A percentile compares a stretch with the other conserved stretches of the same genome.
Conservation (phyloP, 805 yeast genomes). For the Yamadazyma tumulicola region DNA sequence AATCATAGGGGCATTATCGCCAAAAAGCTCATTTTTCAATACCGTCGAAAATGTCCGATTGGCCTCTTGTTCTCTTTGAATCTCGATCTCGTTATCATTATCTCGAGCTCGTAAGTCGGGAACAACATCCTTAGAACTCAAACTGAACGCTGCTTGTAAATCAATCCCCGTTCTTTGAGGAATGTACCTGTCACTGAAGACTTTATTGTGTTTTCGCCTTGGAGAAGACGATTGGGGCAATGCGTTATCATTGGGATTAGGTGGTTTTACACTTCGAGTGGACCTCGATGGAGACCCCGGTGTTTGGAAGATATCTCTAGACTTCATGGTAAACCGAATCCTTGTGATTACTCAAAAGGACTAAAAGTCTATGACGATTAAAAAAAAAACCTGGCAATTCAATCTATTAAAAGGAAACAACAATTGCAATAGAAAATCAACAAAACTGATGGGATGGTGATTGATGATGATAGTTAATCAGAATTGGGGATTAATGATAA, state of each 20-base stretch:
- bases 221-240: slow-evolving; percentile 41
- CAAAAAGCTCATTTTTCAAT: slow-evolving; percentile 85
- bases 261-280: slow-evolving; percentile 36
- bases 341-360: too few species aligned
- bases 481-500: too few species aligned
- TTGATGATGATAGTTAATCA: too few species aligned
- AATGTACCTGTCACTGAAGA: slow-evolving; percentile 80
- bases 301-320: slow-evolving; percentile 27
- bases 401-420: too few species aligned
- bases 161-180: slow-evolving; percentile 87
- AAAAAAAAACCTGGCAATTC: too few species aligned
- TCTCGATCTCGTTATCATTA: slow-evolving; percentile 59
- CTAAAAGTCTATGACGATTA: too few species aligned
- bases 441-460: too few species aligned
- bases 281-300: slow-evolving; percentile 43
- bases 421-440: too few species aligned
- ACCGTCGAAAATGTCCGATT: slow-evolving; percentile 83
- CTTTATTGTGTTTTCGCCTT: slow-evolving; percentile 43
- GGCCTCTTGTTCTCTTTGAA: slow-evolving; percentile 74
- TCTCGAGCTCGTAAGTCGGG: slow-evolving; percentile 29
- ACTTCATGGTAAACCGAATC: too few species aligned
- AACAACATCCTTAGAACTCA: slow-evolving; percentile 43
- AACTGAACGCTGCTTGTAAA: slow-evolving; percentile 77
- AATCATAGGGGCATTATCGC: slow-evolving; percentile 69
- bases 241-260: slow-evolving; percentile 28